Percentiles rank a stretch among this genome's conserved stretches.
Evolutionary conservation across 768 basidiomycete species (phyloP).

Genomic region (Chalciporus pseudorubinellus): DNA sequence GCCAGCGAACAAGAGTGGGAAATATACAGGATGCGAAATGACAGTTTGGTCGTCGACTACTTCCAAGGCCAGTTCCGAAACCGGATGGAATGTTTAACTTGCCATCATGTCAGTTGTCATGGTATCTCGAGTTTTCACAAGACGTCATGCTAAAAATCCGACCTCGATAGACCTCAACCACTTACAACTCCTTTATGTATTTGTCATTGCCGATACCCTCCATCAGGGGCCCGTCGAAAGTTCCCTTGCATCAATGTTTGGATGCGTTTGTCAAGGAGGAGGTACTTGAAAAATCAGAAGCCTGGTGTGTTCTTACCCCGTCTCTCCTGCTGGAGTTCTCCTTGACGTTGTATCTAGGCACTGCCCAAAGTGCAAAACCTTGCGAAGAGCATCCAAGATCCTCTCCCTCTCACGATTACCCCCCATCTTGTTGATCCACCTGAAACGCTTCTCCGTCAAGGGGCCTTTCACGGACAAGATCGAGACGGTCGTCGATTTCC

Average conservation of each 20-base stretch:
- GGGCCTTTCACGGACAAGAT: conserved; percentile 95
- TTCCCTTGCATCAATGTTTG: conserved; percentile 76
- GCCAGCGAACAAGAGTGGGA: conserved; percentile 94
- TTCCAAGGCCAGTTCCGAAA: conserved; percentile 98
- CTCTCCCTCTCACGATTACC: conserved; percentile 91
- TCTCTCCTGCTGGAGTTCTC: not conserved
- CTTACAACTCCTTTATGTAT: conserved; percentile 96
- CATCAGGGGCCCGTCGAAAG: conserved; percentile 51
- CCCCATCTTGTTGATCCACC: conserved; percentile 86
- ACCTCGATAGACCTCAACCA: conserved; percentile 80
- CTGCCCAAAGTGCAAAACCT: conserved; percentile 89
- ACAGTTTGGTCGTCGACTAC: conserved; percentile 92
- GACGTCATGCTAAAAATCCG: conserved; percentile 9
- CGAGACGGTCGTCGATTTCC: conserved; percentile 93
- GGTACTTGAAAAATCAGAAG: conserved; percentile 87
- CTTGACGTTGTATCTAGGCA: conserved; percentile 54
- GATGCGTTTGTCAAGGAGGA: conserved; percentile 90
- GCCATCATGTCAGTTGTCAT: conserved; percentile 64
- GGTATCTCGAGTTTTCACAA: not conserved
- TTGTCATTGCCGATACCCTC: conserved; percentile 86
- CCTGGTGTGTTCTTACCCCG: conserved; percentile 60
- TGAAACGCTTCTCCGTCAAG: conserved; percentile 89
- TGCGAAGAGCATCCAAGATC: conserved; percentile 82
- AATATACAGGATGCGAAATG: conserved; percentile 84
- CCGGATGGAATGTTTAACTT: conserved; percentile 84